Conservation (phyloP, 1,139 yeast genomes). For the Ogataea hybrid region DNA sequence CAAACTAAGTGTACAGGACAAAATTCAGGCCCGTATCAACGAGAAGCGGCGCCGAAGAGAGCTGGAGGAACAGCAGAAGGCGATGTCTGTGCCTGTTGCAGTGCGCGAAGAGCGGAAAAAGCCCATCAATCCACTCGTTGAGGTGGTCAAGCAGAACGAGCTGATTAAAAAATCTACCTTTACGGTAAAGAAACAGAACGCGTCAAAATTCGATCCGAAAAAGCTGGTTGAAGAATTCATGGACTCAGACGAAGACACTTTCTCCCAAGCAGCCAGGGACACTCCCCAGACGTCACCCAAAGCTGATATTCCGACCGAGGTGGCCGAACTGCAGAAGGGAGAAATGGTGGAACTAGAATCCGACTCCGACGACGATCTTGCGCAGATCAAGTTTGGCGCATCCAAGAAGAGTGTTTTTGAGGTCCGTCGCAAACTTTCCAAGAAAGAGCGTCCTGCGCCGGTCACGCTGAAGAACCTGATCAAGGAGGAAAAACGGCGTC, state of each 20-base stretch:
- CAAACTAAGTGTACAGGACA: constrained; percentile 25
- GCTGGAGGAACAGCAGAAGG: constrained; percentile 2
- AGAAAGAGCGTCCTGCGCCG: constrained; percentile 11
- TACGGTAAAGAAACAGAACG: constrained; percentile 18
- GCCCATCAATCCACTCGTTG: constrained; percentile 13
- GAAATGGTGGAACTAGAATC: constrained; percentile 20
- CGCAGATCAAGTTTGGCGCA: constrained; percentile 10
- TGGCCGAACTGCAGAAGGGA: not conserved
- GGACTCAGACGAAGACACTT: constrained; percentile 19
- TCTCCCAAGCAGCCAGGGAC: constrained; percentile 6
- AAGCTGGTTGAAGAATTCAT: constrained; percentile 23
- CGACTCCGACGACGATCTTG: constrained; percentile 21
- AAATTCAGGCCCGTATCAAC: constrained; percentile 26
- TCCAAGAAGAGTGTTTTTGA: constrained; percentile 20
- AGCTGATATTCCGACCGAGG: constrained; percentile 3
- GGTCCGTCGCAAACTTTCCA: constrained; percentile 19
- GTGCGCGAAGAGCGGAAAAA: constrained; percentile 5
- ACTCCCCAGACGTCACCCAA: constrained; percentile 24
- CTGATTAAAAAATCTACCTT: constrained; percentile 21
- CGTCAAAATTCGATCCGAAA: constrained; percentile 23
- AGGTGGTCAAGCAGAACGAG: constrained; percentile 25
- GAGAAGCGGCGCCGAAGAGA: constrained; percentile 20
- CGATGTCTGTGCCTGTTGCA: too few relatives aligned
- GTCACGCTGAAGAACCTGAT: constrained; percentile 19
- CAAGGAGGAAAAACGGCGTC: constrained; percentile 20